Evolutionary conservation across 441 rosid genomes (phyloP).

Genomic region (Macaranga tanarius): DNA sequence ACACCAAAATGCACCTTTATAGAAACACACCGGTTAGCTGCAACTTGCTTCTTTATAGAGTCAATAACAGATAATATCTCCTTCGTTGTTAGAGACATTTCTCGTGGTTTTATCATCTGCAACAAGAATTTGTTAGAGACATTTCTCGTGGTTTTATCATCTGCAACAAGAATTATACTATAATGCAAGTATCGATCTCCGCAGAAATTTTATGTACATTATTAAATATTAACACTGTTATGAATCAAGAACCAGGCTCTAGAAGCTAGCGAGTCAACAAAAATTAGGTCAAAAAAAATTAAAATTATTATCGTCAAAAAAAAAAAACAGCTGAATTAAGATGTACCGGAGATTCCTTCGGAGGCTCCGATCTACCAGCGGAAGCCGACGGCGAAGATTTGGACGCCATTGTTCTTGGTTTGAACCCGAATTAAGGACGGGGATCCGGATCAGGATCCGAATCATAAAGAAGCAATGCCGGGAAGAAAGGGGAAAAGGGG

Average conservation of each 20-base stretch:
- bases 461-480: constrained; percentile 45
- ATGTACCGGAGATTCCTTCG: constrained; percentile 50
- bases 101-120: constrained; percentile 37
- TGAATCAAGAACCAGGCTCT: background rate
- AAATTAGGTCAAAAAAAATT: background rate
- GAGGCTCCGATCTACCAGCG: constrained; percentile 70
- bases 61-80: constrained; percentile 63
- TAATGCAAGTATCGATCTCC: background rate
- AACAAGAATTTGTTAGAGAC: constrained; percentile 19
- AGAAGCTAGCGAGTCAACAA: background rate
- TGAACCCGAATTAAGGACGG: constrained; percentile 33
- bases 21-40: constrained; percentile 55
- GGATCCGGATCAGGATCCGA: constrained; percentile 44
- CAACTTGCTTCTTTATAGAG: constrained; percentile 64
- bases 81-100: constrained; percentile 35
- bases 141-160: constrained; percentile 34
- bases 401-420: constrained; percentile 58
- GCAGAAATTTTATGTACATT: background rate
- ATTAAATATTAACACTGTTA: background rate
- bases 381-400: constrained; percentile 60
- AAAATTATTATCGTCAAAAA: background rate
- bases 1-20: constrained; percentile 50
- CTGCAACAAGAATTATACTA: constrained; percentile 25
- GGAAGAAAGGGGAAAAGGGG: background rate
- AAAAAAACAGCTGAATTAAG: constrained; percentile 3